Evolutionary conservation across 225 moss, liverwort and hornwort genomes (phyloP).

Genomic region (Ulota crispa): DNA sequence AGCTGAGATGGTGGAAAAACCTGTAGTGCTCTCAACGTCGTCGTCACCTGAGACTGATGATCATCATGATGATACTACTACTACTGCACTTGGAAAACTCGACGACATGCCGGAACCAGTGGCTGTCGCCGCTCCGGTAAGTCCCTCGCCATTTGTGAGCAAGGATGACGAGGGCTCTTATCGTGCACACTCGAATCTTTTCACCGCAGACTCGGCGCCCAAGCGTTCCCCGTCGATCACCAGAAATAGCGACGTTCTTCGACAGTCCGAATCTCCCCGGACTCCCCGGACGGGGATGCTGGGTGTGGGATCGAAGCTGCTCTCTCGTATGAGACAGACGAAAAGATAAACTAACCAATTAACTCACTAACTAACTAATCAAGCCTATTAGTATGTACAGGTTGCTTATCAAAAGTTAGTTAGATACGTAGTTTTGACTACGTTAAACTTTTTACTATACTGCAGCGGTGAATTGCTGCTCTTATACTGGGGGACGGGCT

Average conservation of each 20-base stretch:
- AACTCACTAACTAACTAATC: neutral
- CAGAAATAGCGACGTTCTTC: neutral
- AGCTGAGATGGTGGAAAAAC: conserved; percentile 36
- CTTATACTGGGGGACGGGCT: conserved; percentile 11
- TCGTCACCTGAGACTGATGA: conserved; percentile 26
- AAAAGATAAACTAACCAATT: neutral
- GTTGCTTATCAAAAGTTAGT: neutral
- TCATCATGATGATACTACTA: neutral
- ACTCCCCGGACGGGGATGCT: conserved; percentile 17
- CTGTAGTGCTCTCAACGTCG: neutral
- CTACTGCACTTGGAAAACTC: neutral
- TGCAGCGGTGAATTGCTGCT: conserved; percentile 12
- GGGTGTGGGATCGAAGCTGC: conserved; percentile 23
- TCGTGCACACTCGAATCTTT: neutral
- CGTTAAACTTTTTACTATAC: neutral
- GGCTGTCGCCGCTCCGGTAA: neutral
- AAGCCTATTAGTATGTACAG: neutral
- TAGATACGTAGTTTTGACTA: conserved; percentile 8
- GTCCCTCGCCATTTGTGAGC: neutral
- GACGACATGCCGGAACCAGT: neutral
- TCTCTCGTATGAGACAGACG: conserved; percentile 21
- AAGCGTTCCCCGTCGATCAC: conserved; percentile 8
- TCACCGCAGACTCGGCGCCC: neutral
- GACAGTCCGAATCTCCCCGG: neutral
- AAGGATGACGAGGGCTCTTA: neutral